Base-by-base conservation (phyloP, 2,329 filamentous ascomycete species). In the Ascochyta viciae-villosae region DNA sequence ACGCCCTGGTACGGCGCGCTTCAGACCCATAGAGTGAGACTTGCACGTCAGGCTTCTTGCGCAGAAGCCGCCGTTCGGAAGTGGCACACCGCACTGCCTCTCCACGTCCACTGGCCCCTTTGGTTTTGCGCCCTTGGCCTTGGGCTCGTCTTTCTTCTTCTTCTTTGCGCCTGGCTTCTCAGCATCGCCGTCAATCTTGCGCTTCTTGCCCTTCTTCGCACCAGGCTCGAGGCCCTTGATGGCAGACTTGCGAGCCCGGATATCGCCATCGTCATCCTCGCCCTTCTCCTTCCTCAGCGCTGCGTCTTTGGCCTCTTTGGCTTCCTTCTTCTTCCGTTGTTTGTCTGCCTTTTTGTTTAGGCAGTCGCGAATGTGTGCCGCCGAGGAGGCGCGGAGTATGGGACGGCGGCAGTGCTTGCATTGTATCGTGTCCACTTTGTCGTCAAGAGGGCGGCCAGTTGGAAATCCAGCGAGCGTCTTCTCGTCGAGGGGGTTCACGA, bases 361-460 rank as follows among this genome's bases (percentile, higher is more conserved):
- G 68, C 94, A 99, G 41, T 89, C 86, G 34, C 89, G 88, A 57
- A 96, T 91, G 71, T 99, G 94, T 16, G 86, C 85, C 55, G 89
- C 88, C 2, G 91, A 89, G 0, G 87, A 87, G 29, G 86, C 86
- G 67, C 89, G 90, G 13, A 95, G 81, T 12, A 96, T 85, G 47
- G 90, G 90, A 68, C 96, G 93, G 77, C 95, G 96, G 80, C 94
- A 99, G 74, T 96, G 92, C 74, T 95, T 97, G 83, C 94, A 99
- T 64, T 80, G 77, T 46, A 95, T 87, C 9, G 91, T 84, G 61
- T 96, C 91, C 10, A 90, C 85, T 53, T 82, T 83, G 70, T 96
- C 93, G 66, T 92, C 88, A 64, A 96, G 83, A 0, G 92, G 92
- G 54, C 89, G 87, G 59, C 92, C 91, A 42, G 89, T 93, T 4